Evolutionary conservation across 2,329 filamentous ascomycete genomes (phyloP), one percentile per base, ranked within the genome.

Genomic region (Annulohypoxylon truncatum): DNA sequence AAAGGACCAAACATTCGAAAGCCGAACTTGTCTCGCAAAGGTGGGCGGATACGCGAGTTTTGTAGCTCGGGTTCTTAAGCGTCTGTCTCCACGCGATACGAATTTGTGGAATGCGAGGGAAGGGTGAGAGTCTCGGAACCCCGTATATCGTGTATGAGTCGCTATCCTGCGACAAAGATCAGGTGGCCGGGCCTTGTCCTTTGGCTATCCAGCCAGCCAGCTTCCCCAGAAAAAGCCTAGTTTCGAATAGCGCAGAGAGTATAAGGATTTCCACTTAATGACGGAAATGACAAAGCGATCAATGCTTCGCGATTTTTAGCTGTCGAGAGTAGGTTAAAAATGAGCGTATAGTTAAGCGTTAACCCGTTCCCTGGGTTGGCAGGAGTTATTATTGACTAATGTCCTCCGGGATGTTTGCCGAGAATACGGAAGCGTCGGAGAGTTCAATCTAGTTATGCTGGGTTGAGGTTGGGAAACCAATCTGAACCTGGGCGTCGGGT

Each of bases 71-170:
- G 60, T 62, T 48, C 38, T 61, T 47, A 51, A 54, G 58, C 33
- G 67, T 68, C 67, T 68, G 67, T 68, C 67, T 68, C 67, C 71
- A 71, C 67, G 71, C 70, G 71, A 75, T 75, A 75, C 74, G 74
- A 75, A 73, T 65, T 69, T 70, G 68, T 72, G 72, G 72, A 72
- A 73, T 73, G 71, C 57, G 69, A 70, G 67, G 69, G 70, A 73
- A 71, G 67, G 72, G 72, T 61, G 70, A 64, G 64, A 62, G 73
- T 69, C 69, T 70, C 67, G 68, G 64, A 66, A 64, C 61, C 59
- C 64, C 63, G 63, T 68, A 64, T 66, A 67, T 64, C 61, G 59
- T 68, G 67, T 68, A 65, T 64, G 64, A 70, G 62, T 66, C 57
- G 68, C 47, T 68, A 64, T 67, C 60, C 67, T 71, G 70, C 61